These are phyloP conservation scores for Linnemannia exigua DNA, from an alignment of 192 early-diverging fungal species.

Conservation along the genomic window DNA sequence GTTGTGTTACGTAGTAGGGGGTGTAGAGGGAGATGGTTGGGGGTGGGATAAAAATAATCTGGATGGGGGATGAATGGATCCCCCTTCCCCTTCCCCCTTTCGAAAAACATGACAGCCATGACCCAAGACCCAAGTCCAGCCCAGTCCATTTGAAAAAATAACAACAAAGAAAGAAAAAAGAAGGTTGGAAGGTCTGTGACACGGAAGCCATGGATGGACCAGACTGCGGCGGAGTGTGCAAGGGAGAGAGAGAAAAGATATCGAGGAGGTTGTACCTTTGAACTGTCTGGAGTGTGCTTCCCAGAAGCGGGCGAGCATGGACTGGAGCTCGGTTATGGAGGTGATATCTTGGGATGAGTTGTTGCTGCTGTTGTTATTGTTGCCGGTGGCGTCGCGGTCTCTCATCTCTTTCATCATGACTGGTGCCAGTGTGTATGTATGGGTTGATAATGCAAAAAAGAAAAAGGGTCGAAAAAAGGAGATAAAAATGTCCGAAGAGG, in stretches of 20 bases:
- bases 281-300: slow-evolving; percentile 53
- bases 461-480: neutral
- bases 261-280: slow-evolving; percentile 15
- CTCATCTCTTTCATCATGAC: slow-evolving; percentile 28
- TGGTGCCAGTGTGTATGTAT: neutral
- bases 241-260: too few species aligned
- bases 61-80: neutral
- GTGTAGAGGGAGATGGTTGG: neutral
- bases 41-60: neutral
- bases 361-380: slow-evolving; percentile 3
- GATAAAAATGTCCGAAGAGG: neutral
- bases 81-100: neutral
- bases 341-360: slow-evolving; percentile 40
- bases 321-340: slow-evolving; percentile 42
- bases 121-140: neutral
- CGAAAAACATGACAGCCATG: neutral
- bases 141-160: neutral
- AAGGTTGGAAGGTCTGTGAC: neutral
- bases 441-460: neutral
- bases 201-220: neutral
- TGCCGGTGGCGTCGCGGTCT: slow-evolving; percentile 17
- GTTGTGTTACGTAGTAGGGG: neutral
- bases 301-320: slow-evolving; percentile 52
- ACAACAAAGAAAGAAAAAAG: neutral
- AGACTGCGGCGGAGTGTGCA: neutral